phyloP scores from a whole-genome alignment of 345 rosid species.

The Stellera chamaejasme region DNA sequence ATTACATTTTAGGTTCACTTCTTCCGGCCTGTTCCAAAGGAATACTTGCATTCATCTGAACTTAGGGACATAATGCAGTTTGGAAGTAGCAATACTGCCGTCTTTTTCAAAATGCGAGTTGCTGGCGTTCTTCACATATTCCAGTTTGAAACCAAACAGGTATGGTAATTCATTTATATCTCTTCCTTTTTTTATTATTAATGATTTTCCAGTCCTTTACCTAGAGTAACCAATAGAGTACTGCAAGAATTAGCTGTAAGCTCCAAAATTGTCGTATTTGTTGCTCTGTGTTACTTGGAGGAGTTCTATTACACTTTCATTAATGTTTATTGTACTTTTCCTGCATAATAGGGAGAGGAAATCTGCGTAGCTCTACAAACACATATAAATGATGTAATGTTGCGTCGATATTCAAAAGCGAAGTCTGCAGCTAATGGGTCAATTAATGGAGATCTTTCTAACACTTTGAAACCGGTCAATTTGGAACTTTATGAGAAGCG shows the following conservation, averaged over 20 bases:
- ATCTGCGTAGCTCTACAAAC: slow-evolving; percentile 98
- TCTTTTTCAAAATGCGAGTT: slow-evolving; percentile 97
- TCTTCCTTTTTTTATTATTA: neutral
- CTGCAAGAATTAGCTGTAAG: slow-evolving; percentile 2
- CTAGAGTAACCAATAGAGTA: neutral
- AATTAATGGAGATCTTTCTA: slow-evolving; percentile 62
- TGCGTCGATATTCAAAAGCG: slow-evolving; percentile 97
- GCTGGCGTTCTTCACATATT: slow-evolving; percentile 98
- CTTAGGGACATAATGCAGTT: slow-evolving; percentile 97
- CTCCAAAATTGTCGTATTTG: neutral
- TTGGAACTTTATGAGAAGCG: slow-evolving; percentile 66
- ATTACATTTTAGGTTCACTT: slow-evolving; percentile 62
- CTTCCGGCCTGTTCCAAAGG: slow-evolving; percentile 97
- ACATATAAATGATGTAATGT: slow-evolving; percentile 97
- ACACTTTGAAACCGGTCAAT: slow-evolving; percentile 46
- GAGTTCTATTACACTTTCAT: neutral
- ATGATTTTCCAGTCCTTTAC: neutral
- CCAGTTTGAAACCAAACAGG: slow-evolving; percentile 99
- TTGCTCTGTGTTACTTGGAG: neutral
- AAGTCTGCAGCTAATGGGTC: slow-evolving; percentile 53
- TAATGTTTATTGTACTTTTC: slow-evolving; percentile 2
- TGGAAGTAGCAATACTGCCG: slow-evolving; percentile 98
- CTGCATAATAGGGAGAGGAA: slow-evolving; percentile 77
- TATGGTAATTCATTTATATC: slow-evolving; percentile 8
- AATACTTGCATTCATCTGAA: slow-evolving; percentile 93